phyloP scores from a whole-genome alignment of 331 rosid species.

The Erythrophleum ivorense region DNA sequence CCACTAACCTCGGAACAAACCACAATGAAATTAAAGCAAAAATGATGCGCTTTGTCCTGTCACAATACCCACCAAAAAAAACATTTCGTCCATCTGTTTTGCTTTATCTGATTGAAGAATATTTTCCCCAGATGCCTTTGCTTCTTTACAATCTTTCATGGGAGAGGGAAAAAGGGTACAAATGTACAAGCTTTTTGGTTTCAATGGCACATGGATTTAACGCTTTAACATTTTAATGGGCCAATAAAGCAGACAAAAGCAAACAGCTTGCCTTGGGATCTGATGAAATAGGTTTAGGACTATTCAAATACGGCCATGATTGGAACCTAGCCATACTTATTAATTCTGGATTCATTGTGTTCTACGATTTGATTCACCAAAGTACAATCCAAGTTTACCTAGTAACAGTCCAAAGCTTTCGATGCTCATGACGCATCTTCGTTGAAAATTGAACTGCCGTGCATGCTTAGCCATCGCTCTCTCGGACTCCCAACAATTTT shows the following conservation, averaged over 20 bases:
- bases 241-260: conserved; percentile 47
- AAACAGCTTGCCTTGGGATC: conserved; percentile 52
- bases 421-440: not conserved
- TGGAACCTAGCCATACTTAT: not conserved
- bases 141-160: conserved; percentile 30
- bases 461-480: not conserved
- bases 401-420: not conserved
- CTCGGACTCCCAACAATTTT: not conserved
- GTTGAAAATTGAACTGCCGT: conserved; percentile 2
- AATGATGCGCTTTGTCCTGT: conserved; percentile 34
- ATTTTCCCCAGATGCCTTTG: conserved; percentile 39
- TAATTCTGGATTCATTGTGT: not conserved
- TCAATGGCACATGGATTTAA: conserved; percentile 45
- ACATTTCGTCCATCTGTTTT: conserved; percentile 49
- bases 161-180: conserved; percentile 15
- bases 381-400: not conserved
- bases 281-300: conserved; percentile 33
- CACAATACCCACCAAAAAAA: conserved; percentile 38
- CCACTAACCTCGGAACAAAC: conserved; percentile 31
- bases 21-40: conserved; percentile 28
- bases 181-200: conserved; percentile 44
- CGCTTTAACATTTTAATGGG: conserved; percentile 43
- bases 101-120: conserved; percentile 51
- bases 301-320: conserved; percentile 35
- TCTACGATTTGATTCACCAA: not conserved